Conservation (phyloP, 495 filamentous ascomycete species). For the Acidiella bohemica region DNA sequence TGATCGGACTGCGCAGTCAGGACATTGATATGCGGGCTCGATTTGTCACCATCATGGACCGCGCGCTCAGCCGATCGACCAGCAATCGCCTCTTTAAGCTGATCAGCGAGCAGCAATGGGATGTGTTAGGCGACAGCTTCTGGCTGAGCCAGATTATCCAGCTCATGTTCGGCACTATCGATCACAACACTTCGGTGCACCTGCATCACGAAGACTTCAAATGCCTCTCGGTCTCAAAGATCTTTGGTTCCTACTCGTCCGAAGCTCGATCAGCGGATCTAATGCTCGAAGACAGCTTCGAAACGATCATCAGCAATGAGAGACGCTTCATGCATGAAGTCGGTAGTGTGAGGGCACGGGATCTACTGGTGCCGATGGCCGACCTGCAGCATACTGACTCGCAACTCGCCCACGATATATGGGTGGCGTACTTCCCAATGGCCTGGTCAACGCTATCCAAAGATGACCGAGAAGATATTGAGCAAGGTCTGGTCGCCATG, state of each 20-base stretch:
- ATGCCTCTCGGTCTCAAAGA: slow-evolving; percentile 50
- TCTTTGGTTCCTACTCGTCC: slow-evolving; percentile 55
- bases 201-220: slow-evolving; percentile 76
- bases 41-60: slow-evolving; percentile 89
- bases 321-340: slow-evolving; percentile 70
- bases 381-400: slow-evolving; percentile 87
- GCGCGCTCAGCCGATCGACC: slow-evolving; percentile 72
- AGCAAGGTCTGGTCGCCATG: slow-evolving; percentile 72
- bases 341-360: slow-evolving; percentile 67
- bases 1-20: slow-evolving; percentile 85
- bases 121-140: slow-evolving; percentile 82
- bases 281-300: slow-evolving; percentile 70
- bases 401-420: slow-evolving; percentile 68
- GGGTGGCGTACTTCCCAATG: slow-evolving; percentile 80
- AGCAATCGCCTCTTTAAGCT: slow-evolving; percentile 79
- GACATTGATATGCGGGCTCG: slow-evolving; percentile 95
- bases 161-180: slow-evolving; percentile 75
- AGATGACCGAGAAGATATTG: slow-evolving; percentile 82
- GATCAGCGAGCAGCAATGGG: slow-evolving; percentile 91
- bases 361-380: slow-evolving; percentile 79
- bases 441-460: slow-evolving; percentile 79
- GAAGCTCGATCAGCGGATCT: slow-evolving; percentile 57
- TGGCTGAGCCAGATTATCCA: slow-evolving; percentile 93
- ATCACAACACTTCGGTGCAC: slow-evolving; percentile 62
- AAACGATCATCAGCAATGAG: slow-evolving; percentile 63